Conservation (phyloP, 768 basidiomycete genomes). For the Lactifluus hygrophoroides region DNA sequence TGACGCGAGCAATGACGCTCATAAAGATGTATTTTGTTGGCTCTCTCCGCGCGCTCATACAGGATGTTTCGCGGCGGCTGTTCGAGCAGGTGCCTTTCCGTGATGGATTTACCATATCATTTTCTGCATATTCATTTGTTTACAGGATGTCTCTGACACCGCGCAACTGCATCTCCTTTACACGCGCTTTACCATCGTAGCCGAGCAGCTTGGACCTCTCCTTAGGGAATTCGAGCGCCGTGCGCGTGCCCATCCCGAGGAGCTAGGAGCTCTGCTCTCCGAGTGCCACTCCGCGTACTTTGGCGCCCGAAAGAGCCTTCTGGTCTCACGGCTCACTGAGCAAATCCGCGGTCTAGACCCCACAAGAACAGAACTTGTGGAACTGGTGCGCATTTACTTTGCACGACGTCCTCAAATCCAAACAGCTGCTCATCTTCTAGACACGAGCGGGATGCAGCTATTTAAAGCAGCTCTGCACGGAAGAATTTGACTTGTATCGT, state of each 20-base stretch:
- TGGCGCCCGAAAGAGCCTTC: constrained; percentile 55
- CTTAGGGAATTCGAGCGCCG: constrained; percentile 81
- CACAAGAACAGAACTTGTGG: constrained; percentile 71
- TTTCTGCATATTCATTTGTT: background rate
- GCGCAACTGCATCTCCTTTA: constrained; percentile 83
- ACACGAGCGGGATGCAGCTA: constrained; percentile 89
- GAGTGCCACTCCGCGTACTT: constrained; percentile 91
- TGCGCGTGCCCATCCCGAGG: constrained; percentile 69
- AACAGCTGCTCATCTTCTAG: too few relatives aligned
- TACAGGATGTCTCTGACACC: constrained; percentile 66
- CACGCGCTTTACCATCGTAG: constrained; percentile 72
- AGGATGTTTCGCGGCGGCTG: constrained; percentile 68
- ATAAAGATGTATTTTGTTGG: constrained; percentile 96
- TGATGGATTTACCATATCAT: background rate
- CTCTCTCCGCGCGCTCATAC: constrained; percentile 66
- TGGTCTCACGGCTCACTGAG: constrained; percentile 64
- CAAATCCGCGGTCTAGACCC: constrained; percentile 84
- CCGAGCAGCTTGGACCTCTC: constrained; percentile 65
- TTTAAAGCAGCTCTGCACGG: constrained; percentile 82
- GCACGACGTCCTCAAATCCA: background rate
- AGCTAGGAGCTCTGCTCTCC: constrained; percentile 64
- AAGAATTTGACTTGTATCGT: constrained; percentile 81
- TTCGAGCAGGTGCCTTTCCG: constrained; percentile 52
- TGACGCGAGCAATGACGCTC: constrained; percentile 96
- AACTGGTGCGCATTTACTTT: constrained; percentile 47